These are phyloP conservation scores for Musa acuminata DNA, from an alignment of 176 grass and related monocot species.

Conservation along the genomic window DNA sequence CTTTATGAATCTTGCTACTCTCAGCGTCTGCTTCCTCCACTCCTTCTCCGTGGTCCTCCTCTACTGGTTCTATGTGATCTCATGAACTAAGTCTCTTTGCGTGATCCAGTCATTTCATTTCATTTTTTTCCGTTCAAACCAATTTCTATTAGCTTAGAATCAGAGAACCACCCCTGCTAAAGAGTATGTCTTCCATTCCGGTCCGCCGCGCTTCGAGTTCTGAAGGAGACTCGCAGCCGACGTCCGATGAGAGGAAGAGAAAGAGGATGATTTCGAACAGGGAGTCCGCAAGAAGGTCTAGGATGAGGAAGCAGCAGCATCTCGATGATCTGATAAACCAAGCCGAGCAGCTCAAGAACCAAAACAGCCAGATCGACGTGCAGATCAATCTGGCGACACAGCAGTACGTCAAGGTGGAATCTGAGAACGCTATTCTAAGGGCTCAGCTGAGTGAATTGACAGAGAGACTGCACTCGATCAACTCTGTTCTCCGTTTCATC, in stretches of 20 bases:
- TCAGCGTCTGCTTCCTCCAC: constrained; percentile 69
- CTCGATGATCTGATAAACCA: constrained; percentile 68
- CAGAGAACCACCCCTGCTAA: not conserved
- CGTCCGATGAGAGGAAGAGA: constrained; percentile 44
- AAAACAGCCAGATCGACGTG: constrained; percentile 44
- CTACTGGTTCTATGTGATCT: constrained; percentile 97
- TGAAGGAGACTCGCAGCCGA: not conserved
- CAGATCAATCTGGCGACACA: constrained; percentile 34
- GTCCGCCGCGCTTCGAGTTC: constrained; percentile 15
- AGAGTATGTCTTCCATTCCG: not conserved
- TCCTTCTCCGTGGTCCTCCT: constrained; percentile 97
- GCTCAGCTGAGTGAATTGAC: constrained; percentile 58
- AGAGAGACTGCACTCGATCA: constrained; percentile 57
- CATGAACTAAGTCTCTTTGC: constrained; percentile 36
- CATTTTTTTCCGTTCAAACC: not conserved
- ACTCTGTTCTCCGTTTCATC: constrained; percentile 54
- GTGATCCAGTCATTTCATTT: not conserved
- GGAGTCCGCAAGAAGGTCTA: constrained; percentile 70
- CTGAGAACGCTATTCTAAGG: constrained; percentile 62
- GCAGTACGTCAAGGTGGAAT: constrained; percentile 41
- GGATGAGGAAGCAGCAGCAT: constrained; percentile 88
- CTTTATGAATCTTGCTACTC: constrained; percentile 77
- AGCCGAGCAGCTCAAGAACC: constrained; percentile 47
- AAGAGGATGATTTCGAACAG: constrained; percentile 87
- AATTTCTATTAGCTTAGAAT: not conserved